A percentile compares a stretch with the other conserved stretches of the same genome.
These are phyloP conservation scores for Hortiboletus flavorubellus DNA, from an alignment of 768 basidiomycete genomes.

Conservation along the genomic window DNA sequence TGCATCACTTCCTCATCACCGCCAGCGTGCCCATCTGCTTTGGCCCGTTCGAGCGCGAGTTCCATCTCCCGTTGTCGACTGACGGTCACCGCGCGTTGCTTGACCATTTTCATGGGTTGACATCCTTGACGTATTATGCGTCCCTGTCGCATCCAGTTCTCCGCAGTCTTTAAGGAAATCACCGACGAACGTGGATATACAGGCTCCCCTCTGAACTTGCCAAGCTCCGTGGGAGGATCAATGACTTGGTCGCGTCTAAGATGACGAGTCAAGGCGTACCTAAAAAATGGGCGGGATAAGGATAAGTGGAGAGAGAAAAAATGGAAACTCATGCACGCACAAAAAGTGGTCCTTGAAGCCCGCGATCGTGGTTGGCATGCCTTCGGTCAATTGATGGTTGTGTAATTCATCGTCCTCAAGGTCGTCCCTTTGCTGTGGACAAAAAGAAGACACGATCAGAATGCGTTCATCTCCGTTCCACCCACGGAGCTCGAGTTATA, in stretches of 20 bases:
- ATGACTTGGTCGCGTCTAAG: slow-evolving; percentile 86
- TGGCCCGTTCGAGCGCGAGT: slow-evolving; percentile 43
- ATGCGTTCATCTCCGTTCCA: slow-evolving; percentile 17
- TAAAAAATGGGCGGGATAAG: slow-evolving; percentile 27
- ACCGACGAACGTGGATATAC: slow-evolving; percentile 87
- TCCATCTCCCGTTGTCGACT: slow-evolving; percentile 72
- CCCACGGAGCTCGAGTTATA: slow-evolving; percentile 15
- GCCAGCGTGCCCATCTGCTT: slow-evolving; percentile 35
- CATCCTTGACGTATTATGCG: slow-evolving; percentile 65
- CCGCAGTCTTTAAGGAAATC: slow-evolving; percentile 82
- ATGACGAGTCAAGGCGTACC: slow-evolving; percentile 84
- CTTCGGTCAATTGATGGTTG: slow-evolving; percentile 73
- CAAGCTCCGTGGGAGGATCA: slow-evolving; percentile 75
- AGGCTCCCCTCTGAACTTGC: slow-evolving; percentile 88
- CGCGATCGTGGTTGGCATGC: slow-evolving; percentile 85
- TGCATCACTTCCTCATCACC: slow-evolving; percentile 67
- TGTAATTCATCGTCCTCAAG: slow-evolving; percentile 89
- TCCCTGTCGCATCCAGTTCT: slow-evolving; percentile 93
- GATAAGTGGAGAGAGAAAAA: slow-evolving; percentile 3
- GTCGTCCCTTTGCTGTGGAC: slow-evolving; percentile 79
- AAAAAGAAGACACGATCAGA: slow-evolving; percentile 6
- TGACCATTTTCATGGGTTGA: slow-evolving; percentile 89
- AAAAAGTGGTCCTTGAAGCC: slow-evolving; percentile 97
- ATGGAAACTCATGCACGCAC: slow-evolving; percentile 35
- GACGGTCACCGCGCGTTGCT: slow-evolving; percentile 79